These are phyloP conservation scores for Wickerhamiella sergipiensis DNA, from an alignment of 805 yeast genomes.

Conservation along the genomic window DNA sequence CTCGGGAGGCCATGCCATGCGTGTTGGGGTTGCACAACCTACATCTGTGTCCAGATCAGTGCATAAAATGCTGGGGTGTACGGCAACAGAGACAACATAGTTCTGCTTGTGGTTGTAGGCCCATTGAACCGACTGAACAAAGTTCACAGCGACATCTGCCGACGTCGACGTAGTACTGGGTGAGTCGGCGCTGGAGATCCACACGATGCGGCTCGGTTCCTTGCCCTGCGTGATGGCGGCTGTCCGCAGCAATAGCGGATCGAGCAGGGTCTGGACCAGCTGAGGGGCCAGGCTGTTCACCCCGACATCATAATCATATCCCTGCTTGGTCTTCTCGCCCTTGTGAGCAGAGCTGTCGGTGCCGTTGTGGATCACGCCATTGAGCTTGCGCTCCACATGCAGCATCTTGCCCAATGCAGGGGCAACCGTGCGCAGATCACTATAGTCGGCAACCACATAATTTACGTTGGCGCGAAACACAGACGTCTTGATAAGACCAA, in stretches of 20 bases:
- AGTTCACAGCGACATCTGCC: constrained; percentile 15
- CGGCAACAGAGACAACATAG: constrained; percentile 23
- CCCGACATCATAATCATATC: constrained; percentile 33
- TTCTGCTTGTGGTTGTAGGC: constrained; percentile 19
- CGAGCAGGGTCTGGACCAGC: constrained; percentile 24
- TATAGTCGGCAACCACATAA: constrained; percentile 9
- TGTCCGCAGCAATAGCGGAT: constrained; percentile 26
- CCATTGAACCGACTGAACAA: constrained; percentile 27
- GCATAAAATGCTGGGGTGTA: constrained; percentile 29
- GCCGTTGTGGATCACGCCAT: constrained; percentile 10
- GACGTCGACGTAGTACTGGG: constrained; percentile 21
- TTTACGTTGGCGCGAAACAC: constrained; percentile 13
- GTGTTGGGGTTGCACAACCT: background rate
- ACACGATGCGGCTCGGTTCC: constrained; percentile 25
- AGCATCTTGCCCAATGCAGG: constrained; percentile 6
- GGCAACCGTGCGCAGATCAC: constrained; percentile 10
- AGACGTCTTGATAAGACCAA: constrained; percentile 19
- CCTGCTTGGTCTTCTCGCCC: constrained; percentile 29
- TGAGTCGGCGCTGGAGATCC: constrained; percentile 27
- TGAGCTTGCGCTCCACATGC: background rate
- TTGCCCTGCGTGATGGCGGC: constrained; percentile 22
- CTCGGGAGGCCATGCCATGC: constrained; percentile 14
- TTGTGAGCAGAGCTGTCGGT: constrained; percentile 18
- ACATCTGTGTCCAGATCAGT: constrained; percentile 17
- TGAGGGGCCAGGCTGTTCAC: constrained; percentile 34